Evolutionary conservation across 2,329 filamentous ascomycete genomes (phyloP), one percentile per base, ranked within the genome.

Genomic region (Mariannaea sp.): DNA sequence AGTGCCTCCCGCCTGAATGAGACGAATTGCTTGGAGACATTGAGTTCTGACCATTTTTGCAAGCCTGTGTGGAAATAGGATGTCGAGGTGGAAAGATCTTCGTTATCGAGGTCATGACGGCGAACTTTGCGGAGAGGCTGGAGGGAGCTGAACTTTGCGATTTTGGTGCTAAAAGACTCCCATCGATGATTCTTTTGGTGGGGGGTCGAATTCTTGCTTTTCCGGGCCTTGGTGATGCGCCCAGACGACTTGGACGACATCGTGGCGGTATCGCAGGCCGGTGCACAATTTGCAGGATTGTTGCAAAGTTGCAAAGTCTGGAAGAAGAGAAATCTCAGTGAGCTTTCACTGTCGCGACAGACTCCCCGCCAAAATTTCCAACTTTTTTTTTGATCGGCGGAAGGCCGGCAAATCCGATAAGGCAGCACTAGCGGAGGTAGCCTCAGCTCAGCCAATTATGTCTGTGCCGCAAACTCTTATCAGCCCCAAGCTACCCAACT

Each of bases 121-220:
- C 92, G 90, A 65, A 95, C 88, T 75, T 88, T 88, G 73, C 94
- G 91, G 63, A 99, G 83, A 39, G 94, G 94, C 67, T 99, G 93
- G 75, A 99, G 81, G 26, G 85, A 85, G 74, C 90, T 94, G 68
- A 97, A 83, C 72, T 92, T 94, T 59, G 90, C 85, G 71, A 97
- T 90, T 72, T 95, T 94, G 69, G 87, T 84, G 55, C 88, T 90
- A 75, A 97, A 97, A 58, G 90, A 88, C 75, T 97, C 89, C 84
- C 91, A 97, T 70, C 90, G 83, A 75, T 97, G 90, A 46, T 90
- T 88, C 69, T 90, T 92, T 57, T 87, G 86, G 62, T 92, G 89
- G 44, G 80, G 78, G 20, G 90, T 95, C 60, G 81, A 81, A 57
- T 81, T 81, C 70, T 89, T 91, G 59, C 80, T 80, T 75, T 88